Base-by-base conservation (phyloP, 352 stramenopile genomes). In the Pythium aquatile region DNA sequence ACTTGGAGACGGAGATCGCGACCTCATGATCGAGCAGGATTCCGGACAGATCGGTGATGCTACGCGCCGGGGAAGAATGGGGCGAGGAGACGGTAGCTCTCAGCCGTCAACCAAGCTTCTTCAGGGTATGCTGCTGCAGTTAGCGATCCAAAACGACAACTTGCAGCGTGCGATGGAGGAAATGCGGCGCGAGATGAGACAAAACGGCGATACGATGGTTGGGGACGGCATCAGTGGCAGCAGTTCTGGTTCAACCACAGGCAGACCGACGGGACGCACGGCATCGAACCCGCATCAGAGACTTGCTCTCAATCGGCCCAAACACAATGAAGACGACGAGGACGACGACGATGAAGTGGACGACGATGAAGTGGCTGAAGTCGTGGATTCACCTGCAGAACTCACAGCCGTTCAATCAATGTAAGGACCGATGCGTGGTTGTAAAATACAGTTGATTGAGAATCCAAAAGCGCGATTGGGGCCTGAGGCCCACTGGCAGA, bases 111-210 rank as follows among this genome's bases (percentile, higher is more conserved):
- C 57, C n/a, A 84, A 70, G 55, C 56, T 80, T 9, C 63, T 87
- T 1, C 68, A 85, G 53, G 79, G 75, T 37, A 85, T 88, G 77
- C 65, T 88, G 10, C 51, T 88, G 6, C 79, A 86, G 51, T 66
- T 88, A 3, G 77, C 79, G 20, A 66, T 86, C 8, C 77, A 86
- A 61, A 88, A 85, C 56, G 76, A 83, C 44, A 72, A 63, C 9
- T 63, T 86, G 9, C 46, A 85, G 40, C 77, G 71, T n/a, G 71
- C 79, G 13, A 54, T 88, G 5, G 79, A 80, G 5, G 73, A 85
- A 11, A 28, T 88, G 28, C 74, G 67, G 13, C 55, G 61, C 33
- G 75, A 85, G 24, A 53, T 81, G 28, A 66, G 74, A 17, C 55
- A 69, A 2, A 48, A 60, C 20, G 32, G 33, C 40, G 40, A 47